A percentile compares a stretch with the other conserved stretches of the same genome.
Conservation (phyloP, 768 basidiomycete species). For the Pleurotus salmoneostramineus region DNA sequence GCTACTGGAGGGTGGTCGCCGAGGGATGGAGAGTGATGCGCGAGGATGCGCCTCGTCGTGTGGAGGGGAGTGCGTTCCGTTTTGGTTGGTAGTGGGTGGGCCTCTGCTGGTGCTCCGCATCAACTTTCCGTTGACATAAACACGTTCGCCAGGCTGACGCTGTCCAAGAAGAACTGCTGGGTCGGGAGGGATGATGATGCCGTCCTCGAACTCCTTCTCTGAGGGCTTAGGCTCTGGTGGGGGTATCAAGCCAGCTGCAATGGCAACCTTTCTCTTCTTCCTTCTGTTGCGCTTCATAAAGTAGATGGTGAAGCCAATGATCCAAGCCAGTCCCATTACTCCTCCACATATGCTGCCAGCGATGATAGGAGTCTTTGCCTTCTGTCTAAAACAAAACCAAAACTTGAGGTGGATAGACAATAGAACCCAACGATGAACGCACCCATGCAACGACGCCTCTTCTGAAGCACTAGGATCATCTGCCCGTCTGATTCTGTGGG, state of each 20-base stretch:
- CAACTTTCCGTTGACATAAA: conserved; percentile 13
- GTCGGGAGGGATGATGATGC: conserved; percentile 59
- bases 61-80: not conserved
- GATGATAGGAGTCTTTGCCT: conserved; percentile 56
- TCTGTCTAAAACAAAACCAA: conserved; percentile 30
- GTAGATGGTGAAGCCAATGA: conserved; percentile 54
- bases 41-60: too few relatives aligned
- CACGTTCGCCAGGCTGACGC: conserved; percentile 33
- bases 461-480: conserved; percentile 20
- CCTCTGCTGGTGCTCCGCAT: not conserved
- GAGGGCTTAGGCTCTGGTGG: conserved; percentile 3
- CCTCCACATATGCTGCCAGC: conserved; percentile 57
- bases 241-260: conserved; percentile 29
- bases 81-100: not conserved
- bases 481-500: not conserved
- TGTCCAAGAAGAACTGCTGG: conserved; percentile 59
- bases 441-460: conserved; percentile 37
- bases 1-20: not conserved
- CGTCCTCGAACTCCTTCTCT: conserved; percentile 24
- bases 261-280: conserved; percentile 38
- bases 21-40: not conserved
- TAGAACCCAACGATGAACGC: conserved; percentile 8
- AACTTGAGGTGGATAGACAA: not conserved
- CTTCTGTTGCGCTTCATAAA: conserved; percentile 49
- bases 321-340: conserved; percentile 46